A percentile compares a stretch with the other conserved stretches of the same genome.
Conservation (phyloP, 1,284 basidiomycete genomes). For the Ustilago shanxiensis region DNA sequence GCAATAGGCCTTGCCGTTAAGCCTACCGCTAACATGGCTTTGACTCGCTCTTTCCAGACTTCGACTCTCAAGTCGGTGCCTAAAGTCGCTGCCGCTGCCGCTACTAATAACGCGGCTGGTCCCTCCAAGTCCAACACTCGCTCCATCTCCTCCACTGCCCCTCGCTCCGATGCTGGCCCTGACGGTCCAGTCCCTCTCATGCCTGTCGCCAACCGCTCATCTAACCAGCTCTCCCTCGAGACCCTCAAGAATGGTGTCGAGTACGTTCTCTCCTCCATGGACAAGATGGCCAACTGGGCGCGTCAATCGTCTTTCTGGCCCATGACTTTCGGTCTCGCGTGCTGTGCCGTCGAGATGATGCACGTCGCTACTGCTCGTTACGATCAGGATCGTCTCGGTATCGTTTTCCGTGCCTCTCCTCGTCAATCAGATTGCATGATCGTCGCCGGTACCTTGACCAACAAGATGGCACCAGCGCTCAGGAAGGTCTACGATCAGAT, state of each 20-base stretch:
- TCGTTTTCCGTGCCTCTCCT: conserved; percentile 98
- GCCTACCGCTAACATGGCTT: conserved; percentile 28
- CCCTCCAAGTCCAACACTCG: conserved; percentile 37
- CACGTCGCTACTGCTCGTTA: conserved; percentile 99
- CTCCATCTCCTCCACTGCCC: conserved; percentile 45
- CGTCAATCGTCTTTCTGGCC: conserved; percentile 99
- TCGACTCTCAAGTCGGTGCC: conserved; percentile 46
- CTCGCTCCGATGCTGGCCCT: conserved; percentile 32
- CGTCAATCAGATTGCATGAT: conserved; percentile 99
- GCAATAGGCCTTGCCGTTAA: conserved; percentile 42
- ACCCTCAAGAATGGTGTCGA: conserved; percentile 91
- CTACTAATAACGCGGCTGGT: conserved; percentile 13
- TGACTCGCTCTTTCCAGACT: conserved; percentile 50
- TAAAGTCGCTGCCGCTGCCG: conserved; percentile 25
- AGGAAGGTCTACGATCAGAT: conserved; percentile 68
- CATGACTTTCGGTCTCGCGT: conserved; percentile 98
- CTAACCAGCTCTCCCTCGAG: conserved; percentile 77
- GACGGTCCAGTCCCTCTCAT: conserved; percentile 69
- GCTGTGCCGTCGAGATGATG: conserved; percentile 91
- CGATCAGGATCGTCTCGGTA: conserved; percentile 96
- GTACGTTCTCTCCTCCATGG: conserved; percentile 94
- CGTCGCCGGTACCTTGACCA: conserved; percentile 97
- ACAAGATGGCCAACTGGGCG: conserved; percentile 98
- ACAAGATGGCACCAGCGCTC: conserved; percentile 93
- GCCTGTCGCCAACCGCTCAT: conserved; percentile 58